These are phyloP conservation scores for Mycogone perniciosa DNA, from an alignment of 2,329 filamentous ascomycete species.

Conservation along the genomic window DNA sequence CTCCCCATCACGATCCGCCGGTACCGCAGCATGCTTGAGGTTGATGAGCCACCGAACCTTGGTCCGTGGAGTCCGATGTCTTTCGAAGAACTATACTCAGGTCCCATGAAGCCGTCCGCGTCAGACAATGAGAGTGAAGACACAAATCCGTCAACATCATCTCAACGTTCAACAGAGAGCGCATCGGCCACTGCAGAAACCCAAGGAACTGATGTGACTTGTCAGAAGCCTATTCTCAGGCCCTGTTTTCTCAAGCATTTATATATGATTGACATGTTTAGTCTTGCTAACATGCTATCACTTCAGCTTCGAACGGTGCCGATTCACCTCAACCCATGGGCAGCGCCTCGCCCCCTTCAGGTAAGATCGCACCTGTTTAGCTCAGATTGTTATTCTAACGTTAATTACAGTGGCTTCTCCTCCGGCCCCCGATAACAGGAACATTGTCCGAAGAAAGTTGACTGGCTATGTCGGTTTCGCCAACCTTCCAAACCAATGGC, in stretches of 20 bases:
- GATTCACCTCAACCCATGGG: conserved; percentile 38
- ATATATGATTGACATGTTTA: not conserved
- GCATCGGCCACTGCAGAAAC: not conserved
- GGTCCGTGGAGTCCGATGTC: conserved; percentile 37
- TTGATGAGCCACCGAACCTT: conserved; percentile 43
- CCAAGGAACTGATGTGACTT: conserved; percentile 16
- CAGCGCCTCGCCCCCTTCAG: conserved; percentile 35
- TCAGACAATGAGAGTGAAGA: conserved; percentile 1
- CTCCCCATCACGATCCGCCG: conserved; percentile 22
- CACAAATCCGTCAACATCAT: conserved; percentile 10
- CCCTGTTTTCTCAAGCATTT: conserved; percentile 4
- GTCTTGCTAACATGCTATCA: conserved; percentile 30
- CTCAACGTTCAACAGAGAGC: not conserved
- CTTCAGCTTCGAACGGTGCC: conserved; percentile 41
- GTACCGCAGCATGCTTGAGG: conserved; percentile 49
- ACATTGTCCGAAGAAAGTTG: conserved; percentile 96
- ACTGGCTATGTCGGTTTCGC: conserved; percentile 98
- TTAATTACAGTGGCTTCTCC: conserved; percentile 25
- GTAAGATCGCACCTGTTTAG: conserved; percentile 29
- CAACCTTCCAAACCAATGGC: conserved; percentile 99
- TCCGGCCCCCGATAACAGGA: conserved; percentile 62
- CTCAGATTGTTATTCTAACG: conserved; percentile 31
- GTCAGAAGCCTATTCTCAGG: conserved; percentile 28
- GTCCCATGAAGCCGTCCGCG: conserved; percentile 3
- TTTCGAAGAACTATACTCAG: conserved; percentile 41